phyloP scores from a whole-genome alignment of 2,329 filamentous ascomycete genomes.

The Cordyceps militaris region DNA sequence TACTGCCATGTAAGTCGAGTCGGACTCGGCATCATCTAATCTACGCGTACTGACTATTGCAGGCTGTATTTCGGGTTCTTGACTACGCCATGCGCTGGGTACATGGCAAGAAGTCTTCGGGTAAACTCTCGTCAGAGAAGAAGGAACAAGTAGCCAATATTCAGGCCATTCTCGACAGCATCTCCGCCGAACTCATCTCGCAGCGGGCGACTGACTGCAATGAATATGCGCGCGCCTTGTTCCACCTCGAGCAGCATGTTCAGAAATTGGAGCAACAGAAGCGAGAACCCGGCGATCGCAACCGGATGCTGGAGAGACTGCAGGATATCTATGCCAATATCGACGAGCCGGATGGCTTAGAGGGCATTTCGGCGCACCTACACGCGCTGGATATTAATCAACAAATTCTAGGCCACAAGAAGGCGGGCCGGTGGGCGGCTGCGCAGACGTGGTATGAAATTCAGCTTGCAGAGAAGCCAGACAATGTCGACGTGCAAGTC shows the following conservation, averaged over 20 bases:
- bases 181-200: conserved; percentile 70
- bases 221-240: conserved; percentile 84
- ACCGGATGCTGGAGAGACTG: conserved; percentile 65
- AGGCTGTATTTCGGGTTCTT: conserved; percentile 83
- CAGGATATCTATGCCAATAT: conserved; percentile 96
- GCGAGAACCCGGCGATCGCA: conserved; percentile 44
- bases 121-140: conserved; percentile 28
- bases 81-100: conserved; percentile 91
- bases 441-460: conserved; percentile 98
- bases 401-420: conserved; percentile 86
- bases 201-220: conserved; percentile 86
- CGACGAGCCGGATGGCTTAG: conserved; percentile 92
- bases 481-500: conserved; percentile 69
- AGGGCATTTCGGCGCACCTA: conserved; percentile 85
- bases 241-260: conserved; percentile 91
- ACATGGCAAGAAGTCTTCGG: conserved; percentile 55
- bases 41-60: conserved; percentile 16
- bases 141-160: conserved; percentile 44
- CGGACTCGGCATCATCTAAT: background rate
- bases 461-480: conserved; percentile 70
- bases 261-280: conserved; percentile 40
- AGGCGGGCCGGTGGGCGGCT: conserved; percentile 86
- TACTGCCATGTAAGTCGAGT: conserved; percentile 71
- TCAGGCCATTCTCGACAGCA: conserved; percentile 46
- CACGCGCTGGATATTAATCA: conserved; percentile 86